Percentiles rank a stretch among this genome's conserved stretches.
Conservation (phyloP, 352 stramenopile species). For the Globisporangium parvum region DNA sequence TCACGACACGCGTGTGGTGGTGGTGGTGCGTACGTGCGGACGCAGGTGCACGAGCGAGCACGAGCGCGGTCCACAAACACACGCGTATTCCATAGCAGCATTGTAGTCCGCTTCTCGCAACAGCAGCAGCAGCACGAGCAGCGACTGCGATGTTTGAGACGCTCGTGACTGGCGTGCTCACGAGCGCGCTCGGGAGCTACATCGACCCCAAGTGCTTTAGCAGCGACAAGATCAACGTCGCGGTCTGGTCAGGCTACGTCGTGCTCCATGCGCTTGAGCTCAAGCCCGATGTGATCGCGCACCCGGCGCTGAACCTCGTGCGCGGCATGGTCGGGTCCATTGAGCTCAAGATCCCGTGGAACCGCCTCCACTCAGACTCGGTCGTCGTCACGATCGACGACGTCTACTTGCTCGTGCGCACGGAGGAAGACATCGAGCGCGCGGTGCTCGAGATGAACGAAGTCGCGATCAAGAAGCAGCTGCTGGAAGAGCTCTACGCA, state of each 20-base stretch:
- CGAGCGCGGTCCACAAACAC: too few species aligned
- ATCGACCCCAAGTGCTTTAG: constrained; percentile 86
- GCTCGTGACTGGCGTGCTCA: constrained; percentile 80
- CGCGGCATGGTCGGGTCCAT: constrained; percentile 79
- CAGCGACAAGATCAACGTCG: constrained; percentile 86
- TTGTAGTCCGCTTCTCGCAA: too few species aligned
- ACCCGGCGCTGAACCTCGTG: constrained; percentile 61
- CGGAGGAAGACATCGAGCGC: constrained; percentile 74
- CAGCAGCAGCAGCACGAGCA: neutral
- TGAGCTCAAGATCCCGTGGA: constrained; percentile 89
- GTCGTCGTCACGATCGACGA: constrained; percentile 85
- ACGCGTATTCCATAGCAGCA: too few species aligned
- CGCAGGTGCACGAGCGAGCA: too few species aligned
- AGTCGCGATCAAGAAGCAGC: constrained; percentile 79
- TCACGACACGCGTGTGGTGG: too few species aligned
- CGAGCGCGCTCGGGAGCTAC: constrained; percentile 80
- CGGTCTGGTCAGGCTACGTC: constrained; percentile 83
- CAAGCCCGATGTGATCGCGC: constrained; percentile 62
- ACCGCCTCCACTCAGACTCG: constrained; percentile 82
- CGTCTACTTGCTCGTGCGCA: constrained; percentile 75
- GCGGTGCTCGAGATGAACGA: constrained; percentile 72
- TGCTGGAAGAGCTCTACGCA: constrained; percentile 74
- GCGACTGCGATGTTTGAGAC: constrained; percentile 74
- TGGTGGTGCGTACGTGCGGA: too few species aligned
- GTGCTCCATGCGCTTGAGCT: constrained; percentile 79